Percentiles rank a stretch among this genome's conserved stretches.
Conservation (phyloP, 1,284 basidiomycete genomes). For the Ustilago hordei region DNA sequence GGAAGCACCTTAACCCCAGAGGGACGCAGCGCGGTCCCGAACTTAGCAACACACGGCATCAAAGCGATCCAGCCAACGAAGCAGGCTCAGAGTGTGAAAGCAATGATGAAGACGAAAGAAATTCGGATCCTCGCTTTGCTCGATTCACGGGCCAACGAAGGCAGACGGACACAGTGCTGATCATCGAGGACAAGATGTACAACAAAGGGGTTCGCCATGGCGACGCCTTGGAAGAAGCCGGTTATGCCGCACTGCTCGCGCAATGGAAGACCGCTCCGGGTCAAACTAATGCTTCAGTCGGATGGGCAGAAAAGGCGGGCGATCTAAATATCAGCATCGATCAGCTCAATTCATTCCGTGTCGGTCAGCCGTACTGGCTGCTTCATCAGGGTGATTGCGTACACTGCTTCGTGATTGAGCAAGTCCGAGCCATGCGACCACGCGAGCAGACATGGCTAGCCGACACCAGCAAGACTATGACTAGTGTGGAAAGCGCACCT, state of each 20-base stretch:
- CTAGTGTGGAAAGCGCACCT: slow-evolving; percentile 11
- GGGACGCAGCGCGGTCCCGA: not conserved
- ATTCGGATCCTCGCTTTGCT: slow-evolving; percentile 13
- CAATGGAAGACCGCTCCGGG: slow-evolving; percentile 20
- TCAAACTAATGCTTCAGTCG: not conserved
- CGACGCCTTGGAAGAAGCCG: slow-evolving; percentile 20
- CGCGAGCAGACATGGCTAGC: slow-evolving; percentile 20
- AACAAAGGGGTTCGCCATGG: slow-evolving; percentile 22
- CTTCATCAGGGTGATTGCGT: slow-evolving; percentile 49
- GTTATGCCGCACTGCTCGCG: slow-evolving; percentile 26
- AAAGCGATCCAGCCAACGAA: not conserved
- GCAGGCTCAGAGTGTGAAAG: not conserved
- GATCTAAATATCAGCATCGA: slow-evolving; percentile 26
- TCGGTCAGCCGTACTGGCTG: slow-evolving; percentile 48
- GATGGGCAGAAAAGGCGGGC: slow-evolving; percentile 22
- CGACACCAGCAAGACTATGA: not conserved
- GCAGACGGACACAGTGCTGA: slow-evolving; percentile 31
- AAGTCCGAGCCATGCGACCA: slow-evolving; percentile 39
- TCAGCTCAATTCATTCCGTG: slow-evolving; percentile 20
- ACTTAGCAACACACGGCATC: too few relatives aligned
- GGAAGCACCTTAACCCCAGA: not conserved
- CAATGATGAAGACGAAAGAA: slow-evolving; percentile 1
- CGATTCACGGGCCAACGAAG: slow-evolving; percentile 37
- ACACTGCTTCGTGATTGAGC: slow-evolving; percentile 42
- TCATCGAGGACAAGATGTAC: slow-evolving; percentile 42